Conservation (phyloP, 1,284 basidiomycete genomes). For the Agaricales sp. region DNA sequence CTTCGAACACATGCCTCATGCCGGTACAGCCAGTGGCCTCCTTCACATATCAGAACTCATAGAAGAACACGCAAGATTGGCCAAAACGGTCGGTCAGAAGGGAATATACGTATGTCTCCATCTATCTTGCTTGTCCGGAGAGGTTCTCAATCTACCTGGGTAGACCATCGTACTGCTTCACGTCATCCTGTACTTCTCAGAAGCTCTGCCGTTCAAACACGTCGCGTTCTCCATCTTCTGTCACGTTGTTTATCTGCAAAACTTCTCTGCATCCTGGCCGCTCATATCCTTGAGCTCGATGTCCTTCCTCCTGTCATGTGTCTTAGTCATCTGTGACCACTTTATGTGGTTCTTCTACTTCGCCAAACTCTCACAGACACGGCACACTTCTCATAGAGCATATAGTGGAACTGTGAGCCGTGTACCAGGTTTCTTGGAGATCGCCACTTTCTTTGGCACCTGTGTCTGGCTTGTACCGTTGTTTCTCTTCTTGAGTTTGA, state of each 20-base stretch:
- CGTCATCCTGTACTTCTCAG: slow-evolving; percentile 66
- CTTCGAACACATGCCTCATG: slow-evolving; percentile 6
- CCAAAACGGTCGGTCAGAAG: slow-evolving; percentile 73
- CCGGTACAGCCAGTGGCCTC: slow-evolving; percentile 70
- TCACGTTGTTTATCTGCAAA: slow-evolving; percentile 83
- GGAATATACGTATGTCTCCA: slow-evolving; percentile 71
- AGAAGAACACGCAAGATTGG: slow-evolving; percentile 79
- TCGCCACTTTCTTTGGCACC: slow-evolving; percentile 86
- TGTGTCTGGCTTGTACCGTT: slow-evolving; percentile 91
- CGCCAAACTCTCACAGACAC: slow-evolving; percentile 49
- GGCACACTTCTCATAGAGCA: slow-evolving; percentile 26
- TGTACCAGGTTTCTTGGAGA: slow-evolving; percentile 72
- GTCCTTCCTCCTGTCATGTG: slow-evolving; percentile 76
- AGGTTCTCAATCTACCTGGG: slow-evolving; percentile 1
- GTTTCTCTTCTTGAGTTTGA: slow-evolving; percentile 87
- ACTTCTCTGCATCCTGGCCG: slow-evolving; percentile 85
- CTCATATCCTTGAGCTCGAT: slow-evolving; percentile 79
- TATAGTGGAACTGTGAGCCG: slow-evolving; percentile 29
- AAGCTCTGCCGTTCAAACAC: slow-evolving; percentile 68
- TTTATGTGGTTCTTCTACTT: slow-evolving; percentile 95
- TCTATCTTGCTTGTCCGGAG: slow-evolving; percentile 5
- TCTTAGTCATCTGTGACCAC: slow-evolving; percentile 79
- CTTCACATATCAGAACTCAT: slow-evolving; percentile 91
- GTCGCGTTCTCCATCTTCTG: slow-evolving; percentile 73
- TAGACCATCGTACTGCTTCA: slow-evolving; percentile 76